Base-by-base conservation (phyloP, 108 stramenopile genomes). In the Fragilaria crotonensis region DNA sequence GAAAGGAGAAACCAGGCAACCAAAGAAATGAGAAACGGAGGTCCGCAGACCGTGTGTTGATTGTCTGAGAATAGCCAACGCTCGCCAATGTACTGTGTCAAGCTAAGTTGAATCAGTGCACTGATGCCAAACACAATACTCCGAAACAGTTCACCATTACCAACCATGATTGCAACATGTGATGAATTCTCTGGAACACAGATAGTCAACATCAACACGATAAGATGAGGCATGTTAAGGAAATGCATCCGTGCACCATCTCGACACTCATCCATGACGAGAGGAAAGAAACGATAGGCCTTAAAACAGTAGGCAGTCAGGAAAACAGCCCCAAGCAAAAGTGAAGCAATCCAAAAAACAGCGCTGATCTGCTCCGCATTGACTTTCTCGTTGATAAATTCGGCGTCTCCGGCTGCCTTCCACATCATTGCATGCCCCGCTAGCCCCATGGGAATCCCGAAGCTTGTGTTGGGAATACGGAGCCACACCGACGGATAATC, bases 371-470 rank as follows among this genome's bases (percentile, higher is more conserved):
- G 21, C 32, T 33, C 52, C 25, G 2, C 29, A 23, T 4, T 31
- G n/a, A 27, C 22, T 33, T 62, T 58, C 29, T 45, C 41, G 11
- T 33, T 17, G 52, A 62, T 20, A 30, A 70, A 22, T 33, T 47
- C 27, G 14, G 63, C 18, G 11, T n/a, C 23, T 18, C 33, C 18
- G 19, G 59, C 14, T 1, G 33, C 14, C 30, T 60, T 63, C 62
- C 63, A 64, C 30, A 70, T 50, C 27, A 70, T 25, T 18, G 69
- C 45, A 54, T 70, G 41, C 17, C 56, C 47, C 4, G 50, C 63
- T 9, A 70, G 29, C 25, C 69, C 69, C 63, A 70, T 57, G 25
- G 57, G 19, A 21, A 70, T 70, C 25, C 69, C 69, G 59, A 70
- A 70, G n/a, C n/a, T n/a, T n/a, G n/a, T n/a, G n/a, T n/a, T n/a